Conservation (phyloP, 1,284 basidiomycete genomes). For the Leccinum pallidistipes region DNA sequence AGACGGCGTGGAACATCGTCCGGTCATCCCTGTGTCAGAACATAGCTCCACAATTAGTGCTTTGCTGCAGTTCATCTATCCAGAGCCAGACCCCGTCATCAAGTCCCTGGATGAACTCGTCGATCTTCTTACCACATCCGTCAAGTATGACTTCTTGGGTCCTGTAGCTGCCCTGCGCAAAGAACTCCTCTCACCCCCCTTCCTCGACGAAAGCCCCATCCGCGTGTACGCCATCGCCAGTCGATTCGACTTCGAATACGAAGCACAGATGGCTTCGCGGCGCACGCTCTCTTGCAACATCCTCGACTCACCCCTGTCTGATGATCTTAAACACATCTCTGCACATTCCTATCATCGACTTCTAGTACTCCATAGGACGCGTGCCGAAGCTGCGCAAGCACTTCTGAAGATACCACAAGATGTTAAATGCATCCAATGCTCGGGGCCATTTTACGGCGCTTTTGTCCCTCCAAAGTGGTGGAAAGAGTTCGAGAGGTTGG, state of each 20-base stretch:
- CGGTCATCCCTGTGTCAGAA: slow-evolving; percentile 59
- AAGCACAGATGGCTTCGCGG: slow-evolving; percentile 52
- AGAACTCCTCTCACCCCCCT: slow-evolving; percentile 50
- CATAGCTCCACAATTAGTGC: slow-evolving; percentile 42
- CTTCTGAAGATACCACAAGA: slow-evolving; percentile 47
- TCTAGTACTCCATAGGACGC: slow-evolving; percentile 55
- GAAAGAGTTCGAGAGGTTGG: slow-evolving; percentile 55
- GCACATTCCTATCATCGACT: slow-evolving; percentile 66
- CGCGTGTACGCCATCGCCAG: slow-evolving; percentile 72
- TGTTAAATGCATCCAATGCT: slow-evolving; percentile 68
- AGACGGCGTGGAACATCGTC: slow-evolving; percentile 31
- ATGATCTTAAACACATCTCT: slow-evolving; percentile 65
- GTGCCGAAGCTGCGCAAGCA: slow-evolving; percentile 48
- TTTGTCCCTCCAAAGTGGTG: slow-evolving; percentile 66
- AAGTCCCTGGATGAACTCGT: slow-evolving; percentile 53
- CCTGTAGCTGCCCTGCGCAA: slow-evolving; percentile 50
- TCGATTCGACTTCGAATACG: slow-evolving; percentile 60
- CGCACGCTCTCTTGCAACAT: slow-evolving; percentile 56
- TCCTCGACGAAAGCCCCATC: slow-evolving; percentile 48
- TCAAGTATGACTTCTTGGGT: slow-evolving; percentile 62
- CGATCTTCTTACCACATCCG: slow-evolving; percentile 51
- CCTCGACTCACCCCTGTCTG: slow-evolving; percentile 51
- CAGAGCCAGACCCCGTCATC: slow-evolving; percentile 46
- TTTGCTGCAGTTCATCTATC: slow-evolving; percentile 58
- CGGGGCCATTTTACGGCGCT: slow-evolving; percentile 48